Percentiles rank a stretch among this genome's conserved stretches.
phyloP scores from a whole-genome alignment of 2,329 filamentous ascomycete genomes.

The Fusarium sulawesiense region DNA sequence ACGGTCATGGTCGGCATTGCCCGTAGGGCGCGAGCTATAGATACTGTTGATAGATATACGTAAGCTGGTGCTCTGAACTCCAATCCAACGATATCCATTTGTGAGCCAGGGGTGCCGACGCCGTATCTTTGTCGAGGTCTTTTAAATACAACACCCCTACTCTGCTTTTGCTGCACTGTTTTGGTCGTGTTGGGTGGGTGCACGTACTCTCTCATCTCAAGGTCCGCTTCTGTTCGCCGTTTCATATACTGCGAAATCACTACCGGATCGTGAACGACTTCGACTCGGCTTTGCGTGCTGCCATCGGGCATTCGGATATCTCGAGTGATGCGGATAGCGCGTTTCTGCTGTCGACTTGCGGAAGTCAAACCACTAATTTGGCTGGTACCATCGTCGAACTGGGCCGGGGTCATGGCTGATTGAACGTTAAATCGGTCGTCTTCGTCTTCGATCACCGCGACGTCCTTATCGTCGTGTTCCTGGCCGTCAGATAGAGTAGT shows the following conservation, averaged over 20 bases:
- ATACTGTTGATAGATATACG: conserved; percentile 57
- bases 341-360: conserved; percentile 73
- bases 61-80: conserved; percentile 54
- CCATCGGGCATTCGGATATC: conserved; percentile 60
- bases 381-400: conserved; percentile 81
- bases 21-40: conserved; percentile 61
- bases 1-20: conserved; percentile 63
- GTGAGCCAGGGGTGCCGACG: conserved; percentile 47
- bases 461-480: conserved; percentile 73
- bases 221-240: conserved; percentile 76
- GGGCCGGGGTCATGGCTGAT: conserved; percentile 74
- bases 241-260: conserved; percentile 92
- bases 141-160: conserved; percentile 13
- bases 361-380: conserved; percentile 77
- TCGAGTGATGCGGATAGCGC: conserved; percentile 79
- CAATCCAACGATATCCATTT: conserved; percentile 49
- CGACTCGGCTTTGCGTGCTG: conserved; percentile 70
- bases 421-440: conserved; percentile 79
- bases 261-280: conserved; percentile 80
- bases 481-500: conserved; percentile 77
- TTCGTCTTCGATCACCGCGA: conserved; percentile 68
- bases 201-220: conserved; percentile 78
- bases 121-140: conserved; percentile 36
- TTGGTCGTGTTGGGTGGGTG: conserved; percentile 31
- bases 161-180: neutral